These are phyloP conservation scores for Yarrowia bubula DNA, from an alignment of 805 yeast genomes.

Conservation along the genomic window DNA sequence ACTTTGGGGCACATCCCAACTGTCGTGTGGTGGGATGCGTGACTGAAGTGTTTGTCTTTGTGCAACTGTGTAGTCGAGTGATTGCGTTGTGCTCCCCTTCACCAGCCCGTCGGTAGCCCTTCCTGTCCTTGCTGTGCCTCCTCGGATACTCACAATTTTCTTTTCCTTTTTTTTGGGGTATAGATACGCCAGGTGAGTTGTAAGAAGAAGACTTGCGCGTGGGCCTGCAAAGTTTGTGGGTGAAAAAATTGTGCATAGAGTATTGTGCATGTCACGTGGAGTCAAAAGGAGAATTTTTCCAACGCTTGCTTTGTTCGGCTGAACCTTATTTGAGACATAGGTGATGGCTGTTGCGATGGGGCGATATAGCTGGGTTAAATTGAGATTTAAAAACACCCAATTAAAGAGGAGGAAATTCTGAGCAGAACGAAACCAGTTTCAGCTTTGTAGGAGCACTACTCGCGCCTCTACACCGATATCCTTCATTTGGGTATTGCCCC, in stretches of 20 bases:
- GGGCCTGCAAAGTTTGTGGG: slow-evolving; percentile 25
- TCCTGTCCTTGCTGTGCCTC: too few relatives aligned
- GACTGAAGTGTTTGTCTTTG: background rate
- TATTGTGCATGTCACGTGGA: slow-evolving; percentile 24
- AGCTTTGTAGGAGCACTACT: too few relatives aligned
- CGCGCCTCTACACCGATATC: too few relatives aligned
- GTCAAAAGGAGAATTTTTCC: slow-evolving; percentile 10
- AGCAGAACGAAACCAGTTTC: too few relatives aligned
- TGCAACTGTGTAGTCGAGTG: background rate
- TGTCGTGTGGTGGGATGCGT: background rate
- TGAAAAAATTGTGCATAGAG: slow-evolving; percentile 23
- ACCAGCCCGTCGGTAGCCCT: too few relatives aligned
- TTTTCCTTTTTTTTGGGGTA: slow-evolving; percentile 16
- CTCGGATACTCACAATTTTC: slow-evolving; percentile 23
- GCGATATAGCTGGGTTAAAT: background rate
- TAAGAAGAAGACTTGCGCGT: slow-evolving; percentile 25
- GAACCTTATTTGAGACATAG: background rate
- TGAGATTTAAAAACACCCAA: too few relatives aligned
- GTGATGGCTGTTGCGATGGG: background rate
- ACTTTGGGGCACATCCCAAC: background rate
- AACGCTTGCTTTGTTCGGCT: background rate
- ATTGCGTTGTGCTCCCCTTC: too few relatives aligned
- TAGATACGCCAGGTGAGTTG: slow-evolving; percentile 27
- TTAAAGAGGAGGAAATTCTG: too few relatives aligned
- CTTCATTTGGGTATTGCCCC: too few relatives aligned